A percentile compares a stretch with the other conserved stretches of the same genome.
These are phyloP conservation scores for Trichaptum fuscoviolaceum DNA, from an alignment of 768 basidiomycete genomes.

Conservation along the genomic window DNA sequence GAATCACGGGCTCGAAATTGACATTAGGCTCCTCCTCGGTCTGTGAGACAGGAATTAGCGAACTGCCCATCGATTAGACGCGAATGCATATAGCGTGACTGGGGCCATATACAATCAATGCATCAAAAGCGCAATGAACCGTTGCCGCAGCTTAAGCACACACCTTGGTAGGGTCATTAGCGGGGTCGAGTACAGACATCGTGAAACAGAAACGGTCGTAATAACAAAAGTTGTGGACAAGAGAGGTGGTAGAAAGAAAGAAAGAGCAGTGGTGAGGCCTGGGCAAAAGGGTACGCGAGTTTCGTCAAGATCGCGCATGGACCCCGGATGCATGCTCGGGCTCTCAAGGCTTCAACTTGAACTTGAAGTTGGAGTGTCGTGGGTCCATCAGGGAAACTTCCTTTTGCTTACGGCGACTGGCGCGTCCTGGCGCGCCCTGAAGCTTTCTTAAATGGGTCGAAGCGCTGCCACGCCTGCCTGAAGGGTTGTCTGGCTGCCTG, in stretches of 20 bases:
- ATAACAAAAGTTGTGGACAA: conserved; percentile 4
- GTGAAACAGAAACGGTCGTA: conserved; percentile 3
- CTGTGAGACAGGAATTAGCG: conserved; percentile 10
- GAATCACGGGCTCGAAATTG: conserved; percentile 95
- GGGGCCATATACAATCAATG: background rate
- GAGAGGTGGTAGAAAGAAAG: background rate
- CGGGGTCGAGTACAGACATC: conserved; percentile 8
- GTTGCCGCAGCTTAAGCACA: background rate
- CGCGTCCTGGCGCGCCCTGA: too few relatives aligned
- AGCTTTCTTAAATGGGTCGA: too few relatives aligned
- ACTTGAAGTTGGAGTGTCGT: background rate
- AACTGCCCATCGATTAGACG: background rate
- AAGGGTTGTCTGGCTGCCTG: too few relatives aligned
- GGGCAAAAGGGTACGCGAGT: conserved; percentile 1
- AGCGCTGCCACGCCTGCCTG: too few relatives aligned
- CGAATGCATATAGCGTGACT: conserved; percentile 1
- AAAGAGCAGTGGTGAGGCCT: background rate
- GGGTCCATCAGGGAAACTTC: too few relatives aligned
- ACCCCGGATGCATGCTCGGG: background rate
- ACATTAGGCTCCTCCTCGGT: conserved; percentile 77
- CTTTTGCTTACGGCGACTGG: too few relatives aligned
- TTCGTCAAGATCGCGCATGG: background rate
- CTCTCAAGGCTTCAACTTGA: too few relatives aligned
- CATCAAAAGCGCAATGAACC: background rate
- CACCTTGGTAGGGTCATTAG: background rate